These are phyloP conservation scores for Rhizophagus sp. DNA, from an alignment of 192 early-diverging fungal genomes.

Conservation along the genomic window DNA sequence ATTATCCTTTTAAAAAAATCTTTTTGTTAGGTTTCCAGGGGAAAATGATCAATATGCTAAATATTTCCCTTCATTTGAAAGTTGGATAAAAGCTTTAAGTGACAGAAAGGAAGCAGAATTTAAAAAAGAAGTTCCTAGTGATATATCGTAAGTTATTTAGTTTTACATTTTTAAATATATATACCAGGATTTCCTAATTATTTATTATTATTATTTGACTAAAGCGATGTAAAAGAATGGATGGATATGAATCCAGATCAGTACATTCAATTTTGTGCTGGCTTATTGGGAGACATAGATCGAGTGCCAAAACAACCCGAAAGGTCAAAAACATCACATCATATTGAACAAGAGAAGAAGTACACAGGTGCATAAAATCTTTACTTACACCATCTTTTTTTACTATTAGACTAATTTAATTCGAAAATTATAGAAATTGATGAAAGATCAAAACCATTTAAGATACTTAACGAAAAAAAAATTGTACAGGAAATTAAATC, in stretches of 20 bases:
- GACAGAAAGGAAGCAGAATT: not conserved
- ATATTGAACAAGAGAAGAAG: not conserved
- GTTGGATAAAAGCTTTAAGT: constrained; percentile 18
- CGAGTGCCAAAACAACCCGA: not conserved
- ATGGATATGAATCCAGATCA: constrained; percentile 8
- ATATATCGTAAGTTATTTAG: not conserved
- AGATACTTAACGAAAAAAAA: not conserved
- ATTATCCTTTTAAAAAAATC: too few relatives aligned
- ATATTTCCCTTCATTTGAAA: constrained; percentile 19
- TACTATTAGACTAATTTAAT: not conserved
- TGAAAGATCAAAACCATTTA: not conserved
- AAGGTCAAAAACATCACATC: not conserved
- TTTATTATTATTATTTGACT: not conserved
- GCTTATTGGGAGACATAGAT: not conserved
- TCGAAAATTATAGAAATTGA: not conserved
- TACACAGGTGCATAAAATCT: not conserved
- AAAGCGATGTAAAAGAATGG: constrained; percentile 19
- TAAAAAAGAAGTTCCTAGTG: not conserved
- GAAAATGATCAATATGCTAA: constrained; percentile 17
- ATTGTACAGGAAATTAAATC: not conserved
- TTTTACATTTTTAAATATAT: not conserved
- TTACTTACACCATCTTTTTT: not conserved
- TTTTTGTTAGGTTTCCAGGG: constrained; percentile 1
- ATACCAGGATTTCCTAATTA: not conserved
- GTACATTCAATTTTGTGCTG: constrained; percentile 1